Evolutionary conservation across 164 flowering plant genomes (phyloP).

Genomic region (Chloranthus sessilifolius): DNA sequence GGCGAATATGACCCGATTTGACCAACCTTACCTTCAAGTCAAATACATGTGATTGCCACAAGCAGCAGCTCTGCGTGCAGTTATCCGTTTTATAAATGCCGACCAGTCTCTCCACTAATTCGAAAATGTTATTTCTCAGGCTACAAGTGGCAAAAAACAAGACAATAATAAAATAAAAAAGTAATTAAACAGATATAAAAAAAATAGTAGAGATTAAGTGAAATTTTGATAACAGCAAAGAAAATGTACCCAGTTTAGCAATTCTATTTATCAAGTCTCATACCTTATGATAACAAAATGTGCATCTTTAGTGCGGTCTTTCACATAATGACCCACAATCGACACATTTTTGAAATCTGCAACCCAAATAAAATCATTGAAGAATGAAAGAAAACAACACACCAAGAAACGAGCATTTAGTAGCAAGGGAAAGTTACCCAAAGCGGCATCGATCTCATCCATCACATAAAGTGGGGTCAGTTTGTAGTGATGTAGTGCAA

Average conservation of each 20-base stretch:
- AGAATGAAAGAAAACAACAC: not conserved
- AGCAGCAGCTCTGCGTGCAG: constrained; percentile 88
- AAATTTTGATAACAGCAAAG: too few species aligned
- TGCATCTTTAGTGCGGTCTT: constrained; percentile 97
- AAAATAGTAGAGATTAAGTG: too few species aligned
- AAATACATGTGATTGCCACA: too few species aligned
- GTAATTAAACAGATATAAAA: not conserved
- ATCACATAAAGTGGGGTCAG: constrained; percentile 99
- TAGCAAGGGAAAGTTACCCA: constrained; percentile 49
- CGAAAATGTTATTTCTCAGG: constrained; percentile 94
- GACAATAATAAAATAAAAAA: too few species aligned
- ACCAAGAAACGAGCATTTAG: not conserved
- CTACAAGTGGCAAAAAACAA: constrained; percentile 43
- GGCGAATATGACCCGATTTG: too few species aligned
- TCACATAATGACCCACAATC: constrained; percentile 97
- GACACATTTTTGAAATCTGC: constrained; percentile 98
- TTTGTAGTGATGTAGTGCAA: constrained; percentile 98
- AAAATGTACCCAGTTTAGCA: too few species aligned
- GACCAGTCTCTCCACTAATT: constrained; percentile 92
- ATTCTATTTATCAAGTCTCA: too few species aligned
- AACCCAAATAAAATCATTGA: not conserved
- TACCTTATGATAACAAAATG: constrained; percentile 96
- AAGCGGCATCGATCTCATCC: constrained; percentile 99
- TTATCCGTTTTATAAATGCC: constrained; percentile 96
- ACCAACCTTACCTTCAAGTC: too few species aligned